Base-by-base conservation (phyloP, 179 eudicot genomes). In the Drosera spatulata region DNA sequence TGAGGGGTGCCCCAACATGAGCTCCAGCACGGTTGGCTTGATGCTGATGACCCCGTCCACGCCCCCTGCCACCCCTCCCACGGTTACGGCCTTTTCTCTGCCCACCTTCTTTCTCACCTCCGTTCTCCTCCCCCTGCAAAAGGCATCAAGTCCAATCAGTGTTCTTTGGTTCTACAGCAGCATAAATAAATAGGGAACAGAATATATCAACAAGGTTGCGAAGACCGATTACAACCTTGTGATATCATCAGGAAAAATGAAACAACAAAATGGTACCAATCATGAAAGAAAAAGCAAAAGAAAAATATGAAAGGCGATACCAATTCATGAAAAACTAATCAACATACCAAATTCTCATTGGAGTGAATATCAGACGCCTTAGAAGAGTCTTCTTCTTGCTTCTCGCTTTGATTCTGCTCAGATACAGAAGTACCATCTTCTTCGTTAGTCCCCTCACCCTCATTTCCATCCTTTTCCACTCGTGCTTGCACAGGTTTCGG, bases 41-140 rank as follows among this genome's bases (percentile, higher is more conserved):
- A 43, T 63, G 53, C 55, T 65, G 59, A 33, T 68, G 76, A 38
- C 74, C 76, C 63, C 79, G 70, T 33, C 79, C 82, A 55, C 82
- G 79, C 39, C 82, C 82, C 63, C 71, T 74, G 14, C 33, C 33
- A 22, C 71, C 82, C 7, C 73, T 69, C n/a, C 54, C 64, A 58
- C 73, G 75, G 61, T 71, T 71, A 15, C 82, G 79, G 53, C 62
- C 64, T 74, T 74, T 78, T 58, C 72, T 78, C 62, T 73, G 85
- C 12, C 74, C 81, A 39, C 82, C 84, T 39, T 85, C 91, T 58
- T 74, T 87, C 2, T 82, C 84, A 53, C 55, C 59, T 44, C 33
- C 47, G 39, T 64, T 82, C 55, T 88, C 90, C 57, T 89, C 96
- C 15, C 67, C 84, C 95, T 89, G 85, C 53, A 60, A 64, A 63